These are phyloP conservation scores for Vaccinium macrocarpon DNA, from an alignment of 148 eudicot species.

Conservation along the genomic window DNA sequence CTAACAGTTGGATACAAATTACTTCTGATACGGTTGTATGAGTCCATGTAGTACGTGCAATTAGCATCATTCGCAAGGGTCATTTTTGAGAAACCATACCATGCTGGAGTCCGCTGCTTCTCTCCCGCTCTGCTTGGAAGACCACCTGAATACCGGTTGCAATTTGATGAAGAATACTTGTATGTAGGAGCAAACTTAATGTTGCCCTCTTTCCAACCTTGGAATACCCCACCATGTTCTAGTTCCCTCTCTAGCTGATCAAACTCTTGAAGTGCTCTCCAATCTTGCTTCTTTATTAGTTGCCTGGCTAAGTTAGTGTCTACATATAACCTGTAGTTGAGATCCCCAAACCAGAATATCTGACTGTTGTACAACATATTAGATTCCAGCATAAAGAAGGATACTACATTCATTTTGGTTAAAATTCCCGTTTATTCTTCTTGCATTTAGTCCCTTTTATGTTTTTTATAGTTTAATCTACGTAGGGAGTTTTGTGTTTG, in stretches of 20 bases:
- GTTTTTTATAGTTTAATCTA: background rate
- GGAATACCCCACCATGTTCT: slow-evolving; percentile 54
- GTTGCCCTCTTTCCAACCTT: slow-evolving; percentile 65
- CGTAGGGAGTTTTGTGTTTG: background rate
- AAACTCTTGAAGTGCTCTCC: slow-evolving; percentile 47
- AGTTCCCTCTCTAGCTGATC: slow-evolving; percentile 57
- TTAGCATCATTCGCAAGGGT: background rate
- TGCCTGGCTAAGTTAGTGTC: slow-evolving; percentile 54
- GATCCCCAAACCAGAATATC: slow-evolving; percentile 77
- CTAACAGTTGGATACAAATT: no score
- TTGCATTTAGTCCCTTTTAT: background rate
- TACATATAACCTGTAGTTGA: slow-evolving; percentile 52
- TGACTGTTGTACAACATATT: slow-evolving; percentile 39
- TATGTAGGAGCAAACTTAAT: slow-evolving; percentile 63
- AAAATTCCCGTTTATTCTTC: background rate
- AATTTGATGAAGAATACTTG: slow-evolving; percentile 52
- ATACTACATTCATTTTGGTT: background rate
- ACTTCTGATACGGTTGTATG: no score
- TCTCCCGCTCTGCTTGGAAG: slow-evolving; percentile 49
- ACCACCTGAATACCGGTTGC: slow-evolving; percentile 53
- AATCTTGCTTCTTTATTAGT: slow-evolving; percentile 43
- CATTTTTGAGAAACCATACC: slow-evolving; percentile 30
- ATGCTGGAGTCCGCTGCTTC: slow-evolving; percentile 69
- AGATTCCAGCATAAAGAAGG: background rate
- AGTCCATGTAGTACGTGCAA: background rate